Evolutionary conservation across 192 early-diverging fungal genomes (phyloP).

Genomic region (Chytriomyces confervae): DNA sequence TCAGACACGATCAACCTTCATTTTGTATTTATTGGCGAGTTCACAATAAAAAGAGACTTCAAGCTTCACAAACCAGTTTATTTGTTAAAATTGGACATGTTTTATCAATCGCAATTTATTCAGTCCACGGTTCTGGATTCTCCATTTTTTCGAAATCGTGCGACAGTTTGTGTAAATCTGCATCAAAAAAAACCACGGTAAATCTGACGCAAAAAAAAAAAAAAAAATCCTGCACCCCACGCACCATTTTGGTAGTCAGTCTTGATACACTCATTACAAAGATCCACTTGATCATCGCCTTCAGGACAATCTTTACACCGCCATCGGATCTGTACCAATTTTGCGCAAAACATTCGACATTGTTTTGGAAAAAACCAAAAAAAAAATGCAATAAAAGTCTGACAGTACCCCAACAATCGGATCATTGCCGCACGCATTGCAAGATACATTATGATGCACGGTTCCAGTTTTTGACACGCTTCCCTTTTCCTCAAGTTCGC

Average conservation of each 20-base stretch:
- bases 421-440: slow-evolving; percentile 6
- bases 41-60: background rate
- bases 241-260: slow-evolving; percentile 18
- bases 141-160: slow-evolving; percentile 22
- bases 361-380: background rate
- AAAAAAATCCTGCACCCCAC: background rate
- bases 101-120: no score
- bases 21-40: background rate
- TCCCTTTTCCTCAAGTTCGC: slow-evolving; percentile 7
- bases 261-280: slow-evolving; percentile 23
- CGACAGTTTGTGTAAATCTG: slow-evolving; percentile 11
- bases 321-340: slow-evolving; percentile 7
- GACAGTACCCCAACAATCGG: slow-evolving; percentile 20
- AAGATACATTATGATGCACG: slow-evolving; percentile 8
- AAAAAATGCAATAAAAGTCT: no score
- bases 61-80: background rate
- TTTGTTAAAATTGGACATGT: no score
- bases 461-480: background rate
- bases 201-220: background rate
- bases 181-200: background rate
- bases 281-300: slow-evolving; percentile 13
- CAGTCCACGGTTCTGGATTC: background rate
- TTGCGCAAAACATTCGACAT: background rate
- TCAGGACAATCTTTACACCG: slow-evolving; percentile 24
- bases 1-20: background rate